phyloP scores from a whole-genome alignment of 495 filamentous ascomycete genomes.

The Entonaema liquescens region DNA sequence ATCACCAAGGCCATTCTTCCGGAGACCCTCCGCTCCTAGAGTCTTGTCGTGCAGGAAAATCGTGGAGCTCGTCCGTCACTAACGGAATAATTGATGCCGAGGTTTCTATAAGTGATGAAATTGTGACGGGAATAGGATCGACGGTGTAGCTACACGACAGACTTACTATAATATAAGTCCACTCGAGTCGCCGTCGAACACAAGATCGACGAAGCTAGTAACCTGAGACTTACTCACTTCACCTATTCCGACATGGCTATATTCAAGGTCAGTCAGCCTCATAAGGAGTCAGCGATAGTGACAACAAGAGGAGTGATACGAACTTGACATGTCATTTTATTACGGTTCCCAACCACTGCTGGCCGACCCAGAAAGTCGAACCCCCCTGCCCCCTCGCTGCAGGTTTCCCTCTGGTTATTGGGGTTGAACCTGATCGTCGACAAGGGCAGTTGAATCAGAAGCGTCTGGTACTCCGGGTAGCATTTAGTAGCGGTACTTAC shows the following conservation, averaged over 20 bases:
- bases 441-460: slow-evolving; percentile 33
- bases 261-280: slow-evolving; percentile 41
- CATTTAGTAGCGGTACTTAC: slow-evolving; percentile 42
- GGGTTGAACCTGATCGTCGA: slow-evolving; percentile 43
- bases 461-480: slow-evolving; percentile 38
- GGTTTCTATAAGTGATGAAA: slow-evolving; percentile 27
- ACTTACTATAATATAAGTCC: slow-evolving; percentile 21
- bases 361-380: slow-evolving; percentile 36
- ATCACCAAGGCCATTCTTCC: slow-evolving; percentile 29
- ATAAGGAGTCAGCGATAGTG: slow-evolving; percentile 16
- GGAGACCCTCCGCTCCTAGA: slow-evolving; percentile 16
- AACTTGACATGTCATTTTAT: slow-evolving; percentile 42
- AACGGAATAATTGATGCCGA: slow-evolving; percentile 23
- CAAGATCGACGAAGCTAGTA: slow-evolving; percentile 31
- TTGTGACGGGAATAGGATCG: slow-evolving; percentile 30
- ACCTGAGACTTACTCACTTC: slow-evolving; percentile 27
- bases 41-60: slow-evolving; percentile 17
- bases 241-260: slow-evolving; percentile 27
- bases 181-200: slow-evolving; percentile 18
- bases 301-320: slow-evolving; percentile 11
- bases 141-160: slow-evolving; percentile 20
- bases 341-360: slow-evolving; percentile 25
- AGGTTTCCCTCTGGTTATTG: slow-evolving; percentile 33
- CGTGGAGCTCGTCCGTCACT: slow-evolving; percentile 9
- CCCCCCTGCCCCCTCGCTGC: slow-evolving; percentile 37